These are phyloP conservation scores for Aegilops umbellulata DNA, from an alignment of 176 grass and related monocot species.

Conservation along the genomic window DNA sequence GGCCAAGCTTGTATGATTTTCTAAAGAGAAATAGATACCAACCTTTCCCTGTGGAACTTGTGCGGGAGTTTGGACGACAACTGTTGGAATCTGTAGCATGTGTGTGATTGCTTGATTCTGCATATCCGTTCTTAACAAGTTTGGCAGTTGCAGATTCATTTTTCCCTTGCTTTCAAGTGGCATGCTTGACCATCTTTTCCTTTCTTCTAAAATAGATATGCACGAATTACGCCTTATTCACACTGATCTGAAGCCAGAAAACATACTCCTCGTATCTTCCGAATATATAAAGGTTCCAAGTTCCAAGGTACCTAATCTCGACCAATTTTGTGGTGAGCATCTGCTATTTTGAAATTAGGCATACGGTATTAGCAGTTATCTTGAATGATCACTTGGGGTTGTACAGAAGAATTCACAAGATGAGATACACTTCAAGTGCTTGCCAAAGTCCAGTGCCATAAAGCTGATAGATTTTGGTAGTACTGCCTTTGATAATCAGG, in stretches of 20 bases:
- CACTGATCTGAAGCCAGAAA: constrained; percentile 99
- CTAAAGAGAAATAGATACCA: constrained; percentile 99
- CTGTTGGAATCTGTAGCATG: constrained; percentile 99
- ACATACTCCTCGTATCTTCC: constrained; percentile 90
- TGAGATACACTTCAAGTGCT: constrained; percentile 80
- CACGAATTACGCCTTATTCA: constrained; percentile 91
- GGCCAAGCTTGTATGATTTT: constrained; percentile 99
- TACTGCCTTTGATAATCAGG: constrained; percentile 79
- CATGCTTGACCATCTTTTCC: constrained; percentile 54
- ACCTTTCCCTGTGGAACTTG: constrained; percentile 99
- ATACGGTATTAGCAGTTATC: constrained; percentile 40
- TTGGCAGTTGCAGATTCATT: constrained; percentile 42
- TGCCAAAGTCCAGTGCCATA: constrained; percentile 97
- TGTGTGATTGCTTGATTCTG: constrained; percentile 72
- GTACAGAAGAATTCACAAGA: constrained; percentile 82
- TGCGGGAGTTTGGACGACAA: constrained; percentile 98
- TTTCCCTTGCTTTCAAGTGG: constrained; percentile 29
- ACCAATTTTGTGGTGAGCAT: constrained; percentile 34
- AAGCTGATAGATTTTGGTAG: constrained; percentile 99
- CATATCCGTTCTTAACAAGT: constrained; percentile 53
- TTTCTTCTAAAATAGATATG: constrained; percentile 77
- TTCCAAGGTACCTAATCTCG: constrained; percentile 66
- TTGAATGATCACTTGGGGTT: constrained; percentile 61
- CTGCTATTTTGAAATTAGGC: constrained; percentile 40
- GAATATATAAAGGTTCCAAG: constrained; percentile 85